Conservation (phyloP, 2,329 filamentous ascomycete species). For the Cyphellophora europaea region DNA sequence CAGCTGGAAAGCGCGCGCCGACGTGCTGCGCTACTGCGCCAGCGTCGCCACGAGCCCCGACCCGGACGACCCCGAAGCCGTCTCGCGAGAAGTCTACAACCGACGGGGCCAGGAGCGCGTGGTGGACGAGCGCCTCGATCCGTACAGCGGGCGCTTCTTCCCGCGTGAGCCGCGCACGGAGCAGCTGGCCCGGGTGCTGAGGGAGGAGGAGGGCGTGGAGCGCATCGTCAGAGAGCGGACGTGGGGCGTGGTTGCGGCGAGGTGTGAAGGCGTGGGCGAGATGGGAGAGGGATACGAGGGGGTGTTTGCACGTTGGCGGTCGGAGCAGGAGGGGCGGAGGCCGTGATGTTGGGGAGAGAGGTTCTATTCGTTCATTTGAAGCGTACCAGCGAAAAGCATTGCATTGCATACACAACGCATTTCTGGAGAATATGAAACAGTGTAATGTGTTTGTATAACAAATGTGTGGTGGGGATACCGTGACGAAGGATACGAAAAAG, state of each 20-base stretch:
- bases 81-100: conserved; percentile 60
- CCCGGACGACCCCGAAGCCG: conserved; percentile 71
- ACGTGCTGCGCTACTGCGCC: conserved; percentile 82
- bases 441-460: too few relatives aligned
- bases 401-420: too few relatives aligned
- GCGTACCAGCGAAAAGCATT: too few relatives aligned
- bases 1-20: conserved; percentile 73
- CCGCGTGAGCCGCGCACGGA: conserved; percentile 72
- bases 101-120: conserved; percentile 61
- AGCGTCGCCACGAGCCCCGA: conserved; percentile 80
- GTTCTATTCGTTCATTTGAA: too few relatives aligned
- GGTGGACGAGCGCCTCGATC: conserved; percentile 82
- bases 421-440: too few relatives aligned
- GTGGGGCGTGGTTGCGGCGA: conserved; percentile 67
- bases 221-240: conserved; percentile 72
- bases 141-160: conserved; percentile 79
- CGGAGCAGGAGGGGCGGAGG: not conserved
- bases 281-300: conserved; percentile 10
- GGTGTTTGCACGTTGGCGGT: conserved; percentile 9
- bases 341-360: not conserved
- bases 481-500: too few relatives aligned
- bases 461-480: too few relatives aligned
- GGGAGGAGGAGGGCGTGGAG: conserved; percentile 69
- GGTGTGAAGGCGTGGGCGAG: conserved; percentile 52
- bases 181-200: conserved; percentile 62